Evolutionary conservation across 2,329 filamentous ascomycete genomes (phyloP).

Genomic region (Nemania abortiva): DNA sequence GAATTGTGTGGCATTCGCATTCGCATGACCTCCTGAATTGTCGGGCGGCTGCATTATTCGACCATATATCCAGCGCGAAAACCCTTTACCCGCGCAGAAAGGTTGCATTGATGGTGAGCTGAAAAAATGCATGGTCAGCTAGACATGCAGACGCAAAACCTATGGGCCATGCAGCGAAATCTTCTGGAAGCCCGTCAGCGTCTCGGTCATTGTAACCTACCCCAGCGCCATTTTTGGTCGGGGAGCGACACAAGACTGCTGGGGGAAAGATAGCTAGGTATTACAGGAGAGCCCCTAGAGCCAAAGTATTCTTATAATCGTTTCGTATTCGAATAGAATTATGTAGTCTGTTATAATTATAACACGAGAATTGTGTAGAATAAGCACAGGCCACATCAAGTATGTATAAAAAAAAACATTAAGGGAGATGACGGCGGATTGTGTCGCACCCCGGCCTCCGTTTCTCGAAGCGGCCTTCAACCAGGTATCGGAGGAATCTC

Average conservation of each 20-base stretch:
- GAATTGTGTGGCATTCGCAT: slow-evolving; percentile 2
- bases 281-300: background rate
- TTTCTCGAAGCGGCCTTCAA: background rate
- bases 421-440: slow-evolving; percentile 1
- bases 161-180: slow-evolving; percentile 45
- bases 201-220: slow-evolving; percentile 43
- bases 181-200: slow-evolving; percentile 47
- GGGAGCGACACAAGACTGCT: slow-evolving; percentile 23
- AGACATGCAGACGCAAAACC: slow-evolving; percentile 45
- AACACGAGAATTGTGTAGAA: background rate
- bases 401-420: background rate
- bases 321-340: slow-evolving; percentile 7
- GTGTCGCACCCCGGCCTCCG: slow-evolving; percentile 3
- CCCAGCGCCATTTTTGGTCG: slow-evolving; percentile 26
- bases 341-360: slow-evolving; percentile 4
- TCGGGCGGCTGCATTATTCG: slow-evolving; percentile 34
- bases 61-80: slow-evolving; percentile 19
- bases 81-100: slow-evolving; percentile 13
- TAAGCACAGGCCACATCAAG: too few relatives aligned
- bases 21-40: slow-evolving; percentile 2
- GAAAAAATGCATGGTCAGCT: slow-evolving; percentile 43
- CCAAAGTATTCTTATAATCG: slow-evolving; percentile 5
- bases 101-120: slow-evolving; percentile 42
- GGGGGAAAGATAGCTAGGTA: slow-evolving; percentile 1
- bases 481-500: slow-evolving; percentile 28